Evolutionary conservation across 2,329 filamentous ascomycete species (phyloP), one percentile per base, ranked within the genome.

Genomic region (Hypoxylon sp.): DNA sequence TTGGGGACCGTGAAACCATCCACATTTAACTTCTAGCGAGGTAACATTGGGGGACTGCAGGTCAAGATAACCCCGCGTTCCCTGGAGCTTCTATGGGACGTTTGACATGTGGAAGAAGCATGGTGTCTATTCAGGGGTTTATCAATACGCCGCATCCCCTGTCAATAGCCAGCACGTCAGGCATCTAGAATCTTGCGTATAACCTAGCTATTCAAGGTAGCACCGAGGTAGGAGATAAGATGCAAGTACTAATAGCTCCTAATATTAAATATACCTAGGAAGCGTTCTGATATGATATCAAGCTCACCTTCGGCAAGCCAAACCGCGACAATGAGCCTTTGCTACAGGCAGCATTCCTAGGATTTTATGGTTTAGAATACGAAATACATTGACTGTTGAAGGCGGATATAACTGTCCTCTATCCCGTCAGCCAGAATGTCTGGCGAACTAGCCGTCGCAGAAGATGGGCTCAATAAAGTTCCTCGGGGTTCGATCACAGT

Each of bases 1-100:
- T 57, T 56, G 73, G 44, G 20, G 30, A 14, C 20, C 28, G n/a
- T 61, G 38, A 56, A 61, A 40, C 62, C 46, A 49, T 32, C 20
- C 55, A 48, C 14, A 51, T 30, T 53, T 42, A 20, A 40, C 64
- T 49, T 50, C 22, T 28, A 40, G 18, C 18, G 26, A 49, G 38
- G 56, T 65, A 53, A 20, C 33, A 65, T 57, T 48, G 16, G 14
- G 14, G 38, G 24, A 46, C 22, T 18, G 32, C 12, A 11, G 40
- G 24, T 28, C 12, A 42, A 5, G 20, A 54, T 45, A 54, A 57
- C 58, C 59, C 59, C 64, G 51, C 59, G 54, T 54, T 50, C 38
- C 50, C 24, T 32, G n/a, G 8, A 11, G 18, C 18, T 44, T 45
- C 30, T 51, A 38, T 42, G 22, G 9, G 46, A 36, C 38, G 30